These are phyloP conservation scores for Jatropha multifida DNA, from an alignment of 441 rosid species.

Conservation along the genomic window DNA sequence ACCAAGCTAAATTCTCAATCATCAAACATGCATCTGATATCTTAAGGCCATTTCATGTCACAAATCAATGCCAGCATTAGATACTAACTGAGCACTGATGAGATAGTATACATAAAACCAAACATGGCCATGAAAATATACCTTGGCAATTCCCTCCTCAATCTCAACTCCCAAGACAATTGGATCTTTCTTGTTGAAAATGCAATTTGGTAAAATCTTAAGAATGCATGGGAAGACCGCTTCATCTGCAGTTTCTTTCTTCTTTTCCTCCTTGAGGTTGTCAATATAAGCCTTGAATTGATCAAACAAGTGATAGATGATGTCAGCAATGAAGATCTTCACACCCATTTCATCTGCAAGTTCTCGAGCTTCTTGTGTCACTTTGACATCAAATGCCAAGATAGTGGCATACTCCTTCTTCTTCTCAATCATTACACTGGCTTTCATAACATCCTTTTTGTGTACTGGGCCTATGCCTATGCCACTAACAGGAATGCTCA, in stretches of 20 bases:
- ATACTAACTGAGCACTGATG: neutral
- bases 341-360: slow-evolving; percentile 88
- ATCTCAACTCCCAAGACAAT: slow-evolving; percentile 93
- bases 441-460: slow-evolving; percentile 91
- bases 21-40: neutral
- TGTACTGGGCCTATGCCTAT: slow-evolving; percentile 92
- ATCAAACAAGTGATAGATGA: slow-evolving; percentile 90
- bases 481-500: slow-evolving; percentile 86
- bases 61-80: neutral
- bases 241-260: slow-evolving; percentile 89
- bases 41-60: neutral
- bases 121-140: slow-evolving; percentile 24
- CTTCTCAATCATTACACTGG: slow-evolving; percentile 97
- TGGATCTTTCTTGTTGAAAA: slow-evolving; percentile 90
- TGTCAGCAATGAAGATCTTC: slow-evolving; percentile 90
- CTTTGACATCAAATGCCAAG: slow-evolving; percentile 95
- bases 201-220: slow-evolving; percentile 68
- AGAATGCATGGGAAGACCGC: slow-evolving; percentile 96
- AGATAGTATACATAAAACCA: neutral
- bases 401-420: slow-evolving; percentile 88
- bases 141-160: slow-evolving; percentile 80
- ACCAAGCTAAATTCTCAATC: neutral
- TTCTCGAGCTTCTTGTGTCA: slow-evolving; percentile 86
- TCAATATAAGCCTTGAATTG: slow-evolving; percentile 90
- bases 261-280: slow-evolving; percentile 86